A percentile compares a stretch with the other conserved stretches of the same genome.
phyloP scores from a whole-genome alignment of 495 filamentous ascomycete genomes.

The Talaromyces wortmannii region DNA sequence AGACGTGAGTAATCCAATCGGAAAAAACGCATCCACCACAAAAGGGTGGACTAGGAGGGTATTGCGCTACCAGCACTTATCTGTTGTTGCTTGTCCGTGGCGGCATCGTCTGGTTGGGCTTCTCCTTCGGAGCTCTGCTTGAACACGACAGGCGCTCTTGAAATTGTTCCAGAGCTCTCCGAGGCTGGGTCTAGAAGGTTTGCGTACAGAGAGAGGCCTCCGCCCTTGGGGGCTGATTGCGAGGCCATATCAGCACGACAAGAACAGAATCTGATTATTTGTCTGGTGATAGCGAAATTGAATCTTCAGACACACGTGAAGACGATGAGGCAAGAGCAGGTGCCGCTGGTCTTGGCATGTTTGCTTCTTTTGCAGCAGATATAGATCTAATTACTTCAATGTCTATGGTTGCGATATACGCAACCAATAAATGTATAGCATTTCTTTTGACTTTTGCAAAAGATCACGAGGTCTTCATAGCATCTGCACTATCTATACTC shows the following conservation, averaged over 20 bases:
- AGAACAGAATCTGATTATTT: too few species aligned
- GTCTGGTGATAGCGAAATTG: too few species aligned
- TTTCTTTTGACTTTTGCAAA: background rate
- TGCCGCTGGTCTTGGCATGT: conserved; percentile 1
- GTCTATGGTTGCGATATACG: too few species aligned
- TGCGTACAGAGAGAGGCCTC: conserved; percentile 54
- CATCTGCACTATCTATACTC: too few species aligned
- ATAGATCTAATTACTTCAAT: background rate
- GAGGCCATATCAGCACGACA: conserved; percentile 21
- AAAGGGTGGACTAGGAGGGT: conserved; percentile 10
- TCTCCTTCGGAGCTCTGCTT: conserved; percentile 46
- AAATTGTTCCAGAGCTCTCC: conserved; percentile 53
- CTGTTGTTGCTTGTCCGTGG: conserved; percentile 57
- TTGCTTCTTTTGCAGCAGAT: conserved; percentile 1
- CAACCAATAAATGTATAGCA: background rate
- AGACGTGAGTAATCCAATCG: conserved; percentile 42
- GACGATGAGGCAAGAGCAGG: background rate
- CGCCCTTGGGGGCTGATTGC: conserved; percentile 23
- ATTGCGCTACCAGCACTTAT: conserved; percentile 62
- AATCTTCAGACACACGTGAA: background rate
- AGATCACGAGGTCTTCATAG: too few species aligned
- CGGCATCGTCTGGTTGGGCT: conserved; percentile 42
- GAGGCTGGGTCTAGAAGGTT: conserved; percentile 51
- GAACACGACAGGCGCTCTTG: conserved; percentile 74
- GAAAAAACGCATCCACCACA: conserved; percentile 11